phyloP scores from a whole-genome alignment of 306 rosid species.

The Sesbania bispinosa region DNA sequence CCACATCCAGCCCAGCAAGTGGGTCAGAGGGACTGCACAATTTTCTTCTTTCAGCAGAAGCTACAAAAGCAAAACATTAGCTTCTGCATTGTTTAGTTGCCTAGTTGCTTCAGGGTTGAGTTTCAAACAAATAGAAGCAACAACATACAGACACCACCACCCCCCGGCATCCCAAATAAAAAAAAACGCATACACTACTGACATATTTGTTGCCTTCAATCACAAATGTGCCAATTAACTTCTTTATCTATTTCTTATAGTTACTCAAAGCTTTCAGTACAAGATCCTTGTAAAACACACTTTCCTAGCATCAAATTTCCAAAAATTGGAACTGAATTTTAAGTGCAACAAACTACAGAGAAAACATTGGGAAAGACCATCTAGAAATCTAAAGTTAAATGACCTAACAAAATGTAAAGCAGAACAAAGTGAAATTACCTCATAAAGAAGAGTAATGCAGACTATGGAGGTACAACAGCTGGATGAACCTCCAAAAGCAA shows the following conservation, averaged over 20 bases:
- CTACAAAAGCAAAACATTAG: conserved; percentile 11
- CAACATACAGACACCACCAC: not conserved
- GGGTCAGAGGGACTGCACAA: conserved; percentile 10
- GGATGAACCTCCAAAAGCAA: conserved; percentile 42
- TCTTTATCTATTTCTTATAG: conserved; percentile 13
- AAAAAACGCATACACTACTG: not conserved
- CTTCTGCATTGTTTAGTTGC: not conserved
- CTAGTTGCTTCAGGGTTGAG: not conserved
- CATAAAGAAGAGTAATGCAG: conserved; percentile 34
- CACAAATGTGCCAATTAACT: not conserved
- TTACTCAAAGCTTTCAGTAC: not conserved
- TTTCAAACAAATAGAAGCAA: conserved; percentile 9
- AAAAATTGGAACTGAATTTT: conserved; percentile 3
- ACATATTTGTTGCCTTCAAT: conserved; percentile 3
- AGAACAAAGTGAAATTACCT: conserved; percentile 48
- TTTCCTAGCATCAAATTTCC: conserved; percentile 5
- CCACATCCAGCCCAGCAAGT: not conserved
- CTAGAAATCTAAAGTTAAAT: conserved; percentile 15
- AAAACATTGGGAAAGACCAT: conserved; percentile 12
- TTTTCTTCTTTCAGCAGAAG: conserved; percentile 1
- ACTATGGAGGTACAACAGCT: conserved; percentile 37
- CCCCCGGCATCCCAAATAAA: not conserved
- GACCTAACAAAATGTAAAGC: conserved; percentile 11
- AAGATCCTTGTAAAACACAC: not conserved
- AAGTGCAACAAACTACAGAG: not conserved